Conservation (phyloP, 345 rosid species). For the Eucalyptus marginata region DNA sequence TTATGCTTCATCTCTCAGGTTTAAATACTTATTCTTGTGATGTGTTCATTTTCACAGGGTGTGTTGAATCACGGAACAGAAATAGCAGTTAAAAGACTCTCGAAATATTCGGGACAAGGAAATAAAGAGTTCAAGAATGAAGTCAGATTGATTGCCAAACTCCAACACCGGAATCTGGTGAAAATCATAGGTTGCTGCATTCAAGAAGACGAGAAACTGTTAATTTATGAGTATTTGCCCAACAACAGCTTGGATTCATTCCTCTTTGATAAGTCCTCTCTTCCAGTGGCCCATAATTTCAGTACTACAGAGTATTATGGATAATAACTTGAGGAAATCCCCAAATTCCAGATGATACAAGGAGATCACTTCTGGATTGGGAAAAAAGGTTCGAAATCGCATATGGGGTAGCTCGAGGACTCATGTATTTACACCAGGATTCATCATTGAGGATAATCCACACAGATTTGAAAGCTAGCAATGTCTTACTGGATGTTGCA, state of each 20-base stretch:
- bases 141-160: slow-evolving; percentile 17
- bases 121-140: slow-evolving; percentile 21
- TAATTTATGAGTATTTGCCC: slow-evolving; percentile 43
- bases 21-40: background rate
- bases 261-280: slow-evolving; percentile 9
- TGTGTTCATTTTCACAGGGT: slow-evolving; percentile 11
- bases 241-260: slow-evolving; percentile 28
- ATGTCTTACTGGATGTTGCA: background rate
- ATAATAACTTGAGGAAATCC: background rate
- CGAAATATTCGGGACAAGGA: slow-evolving; percentile 12
- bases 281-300: background rate
- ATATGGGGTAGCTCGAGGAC: background rate
- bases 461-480: slow-evolving; percentile 2
- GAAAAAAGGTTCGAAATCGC: background rate
- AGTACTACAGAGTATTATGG: background rate
- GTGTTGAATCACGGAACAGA: background rate
- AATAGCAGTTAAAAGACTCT: slow-evolving; percentile 18
- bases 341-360: background rate
- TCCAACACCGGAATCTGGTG: slow-evolving; percentile 67
- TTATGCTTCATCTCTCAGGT: background rate
- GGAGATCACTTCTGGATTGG: background rate
- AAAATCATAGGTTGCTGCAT: slow-evolving; percentile 55
- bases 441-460: background rate
- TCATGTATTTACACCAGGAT: slow-evolving; percentile 8
- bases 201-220: slow-evolving; percentile 36